Percentiles rank a stretch among this genome's conserved stretches.
Conservation (phyloP, 768 basidiomycete genomes). For the Gymnopilus dilepis region DNA sequence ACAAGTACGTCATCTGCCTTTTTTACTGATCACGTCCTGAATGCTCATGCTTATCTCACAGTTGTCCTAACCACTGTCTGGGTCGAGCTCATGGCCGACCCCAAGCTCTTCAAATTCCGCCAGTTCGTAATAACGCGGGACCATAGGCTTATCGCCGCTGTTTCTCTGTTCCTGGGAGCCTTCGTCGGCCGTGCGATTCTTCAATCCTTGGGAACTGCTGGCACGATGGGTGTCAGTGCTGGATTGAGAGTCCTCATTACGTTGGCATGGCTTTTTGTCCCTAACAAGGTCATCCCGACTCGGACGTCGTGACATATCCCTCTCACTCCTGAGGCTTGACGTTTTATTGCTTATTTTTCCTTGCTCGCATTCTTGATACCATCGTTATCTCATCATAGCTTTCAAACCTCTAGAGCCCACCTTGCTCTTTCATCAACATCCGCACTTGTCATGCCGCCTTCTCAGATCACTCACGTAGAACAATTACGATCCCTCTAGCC, state of each 20-base stretch:
- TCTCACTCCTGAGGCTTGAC: neutral
- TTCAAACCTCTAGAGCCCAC: too few relatives aligned
- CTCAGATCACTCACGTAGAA: too few relatives aligned
- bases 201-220: conserved; percentile 62
- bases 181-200: conserved; percentile 68
- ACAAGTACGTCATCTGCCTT: conserved; percentile 55
- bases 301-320: neutral
- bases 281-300: conserved; percentile 23
- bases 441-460: too few relatives aligned
- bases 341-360: neutral
- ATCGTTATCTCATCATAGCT: too few relatives aligned
- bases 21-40: neutral
- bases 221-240: conserved; percentile 68
- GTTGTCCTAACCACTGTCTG: conserved; percentile 88
- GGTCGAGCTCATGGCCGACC: conserved; percentile 88
- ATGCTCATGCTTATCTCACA: conserved; percentile 25
- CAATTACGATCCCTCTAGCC: neutral
- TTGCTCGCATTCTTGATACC: neutral
- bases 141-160: conserved; percentile 70
- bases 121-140: conserved; percentile 65
- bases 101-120: conserved; percentile 66
- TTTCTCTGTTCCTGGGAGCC: conserved; percentile 77
- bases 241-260: conserved; percentile 67
- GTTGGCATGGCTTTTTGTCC: conserved; percentile 70
- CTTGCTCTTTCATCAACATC: too few relatives aligned